Conservation (phyloP, 495 filamentous ascomycete genomes). For the Neurospora pannonica region DNA sequence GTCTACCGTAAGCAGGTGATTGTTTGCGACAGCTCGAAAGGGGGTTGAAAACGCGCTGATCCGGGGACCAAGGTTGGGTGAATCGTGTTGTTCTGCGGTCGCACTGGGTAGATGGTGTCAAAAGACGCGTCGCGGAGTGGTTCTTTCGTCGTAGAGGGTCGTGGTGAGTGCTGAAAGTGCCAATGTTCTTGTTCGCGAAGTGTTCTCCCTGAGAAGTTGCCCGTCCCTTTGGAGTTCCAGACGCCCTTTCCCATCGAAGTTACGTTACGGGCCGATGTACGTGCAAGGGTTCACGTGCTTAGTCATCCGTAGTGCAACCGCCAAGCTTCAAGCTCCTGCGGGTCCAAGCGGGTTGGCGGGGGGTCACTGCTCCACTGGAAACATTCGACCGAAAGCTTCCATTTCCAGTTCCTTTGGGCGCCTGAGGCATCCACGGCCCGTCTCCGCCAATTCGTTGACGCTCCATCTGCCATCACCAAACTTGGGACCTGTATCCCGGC, state of each 20-base stretch:
- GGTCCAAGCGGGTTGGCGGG: not conserved
- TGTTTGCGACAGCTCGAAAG: not conserved
- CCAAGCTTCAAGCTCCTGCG: not conserved
- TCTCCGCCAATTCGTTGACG: conserved; percentile 9
- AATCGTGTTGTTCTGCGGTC: not conserved
- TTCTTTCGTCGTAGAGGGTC: not conserved
- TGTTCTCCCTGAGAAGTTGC: not conserved
- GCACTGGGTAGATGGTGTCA: not conserved
- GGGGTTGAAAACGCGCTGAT: conserved; percentile 5
- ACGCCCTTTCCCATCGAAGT: not conserved
- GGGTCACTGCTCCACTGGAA: not conserved
- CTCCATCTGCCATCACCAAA: not conserved
- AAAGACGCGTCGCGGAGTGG: not conserved
- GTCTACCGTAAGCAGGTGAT: not conserved
- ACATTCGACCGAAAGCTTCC: not conserved
- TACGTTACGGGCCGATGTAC: not conserved
- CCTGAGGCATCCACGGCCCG: conserved; percentile 8
- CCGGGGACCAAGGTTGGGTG: not conserved
- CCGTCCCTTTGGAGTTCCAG: not conserved
- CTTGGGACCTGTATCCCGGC: not conserved
- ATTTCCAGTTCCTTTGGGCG: not conserved
- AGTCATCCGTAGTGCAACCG: not conserved
- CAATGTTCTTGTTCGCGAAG: not conserved
- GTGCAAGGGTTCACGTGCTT: not conserved
- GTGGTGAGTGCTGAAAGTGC: not conserved